A percentile compares a stretch with the other conserved stretches of the same genome.
Conservation (phyloP, 106 monocot species). For the Platanthera zijinensis region DNA sequence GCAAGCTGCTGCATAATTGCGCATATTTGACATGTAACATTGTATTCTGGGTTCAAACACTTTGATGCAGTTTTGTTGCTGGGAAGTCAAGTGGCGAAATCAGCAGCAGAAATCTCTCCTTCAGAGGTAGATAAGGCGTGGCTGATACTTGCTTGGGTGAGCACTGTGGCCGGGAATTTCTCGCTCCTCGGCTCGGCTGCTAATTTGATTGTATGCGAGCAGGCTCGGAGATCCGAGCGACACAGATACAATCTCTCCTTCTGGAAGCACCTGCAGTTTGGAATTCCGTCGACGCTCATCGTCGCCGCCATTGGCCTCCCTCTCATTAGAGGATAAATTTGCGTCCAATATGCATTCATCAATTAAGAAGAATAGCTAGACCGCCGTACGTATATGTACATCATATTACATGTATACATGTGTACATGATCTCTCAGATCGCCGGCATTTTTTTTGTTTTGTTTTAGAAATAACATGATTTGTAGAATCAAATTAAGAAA, state of each 20-base stretch:
- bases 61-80: not conserved
- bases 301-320: constrained; percentile 6
- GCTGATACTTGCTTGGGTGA: constrained; percentile 10
- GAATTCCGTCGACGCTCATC: not conserved
- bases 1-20: too few species aligned
- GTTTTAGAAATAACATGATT: too few species aligned
- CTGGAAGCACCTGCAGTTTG: not conserved
- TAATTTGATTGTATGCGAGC: constrained; percentile 6
- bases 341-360: too few species aligned
- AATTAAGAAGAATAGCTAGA: too few species aligned
- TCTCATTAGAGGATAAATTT: constrained; percentile 7
- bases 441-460: too few species aligned
- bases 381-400: too few species aligned
- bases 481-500: too few species aligned
- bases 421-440: too few species aligned
- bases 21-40: too few species aligned
- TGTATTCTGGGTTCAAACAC: not conserved
- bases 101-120: constrained; percentile 1
- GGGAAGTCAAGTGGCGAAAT: constrained; percentile 6
- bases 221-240: not conserved
- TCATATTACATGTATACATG: too few species aligned
- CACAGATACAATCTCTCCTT: constrained; percentile 5
- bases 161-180: constrained; percentile 4
- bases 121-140: constrained; percentile 4
- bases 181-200: constrained; percentile 1